phyloP scores from a whole-genome alignment of 2,329 filamentous ascomycete genomes.

The Chaetomiaceae sp. region DNA sequence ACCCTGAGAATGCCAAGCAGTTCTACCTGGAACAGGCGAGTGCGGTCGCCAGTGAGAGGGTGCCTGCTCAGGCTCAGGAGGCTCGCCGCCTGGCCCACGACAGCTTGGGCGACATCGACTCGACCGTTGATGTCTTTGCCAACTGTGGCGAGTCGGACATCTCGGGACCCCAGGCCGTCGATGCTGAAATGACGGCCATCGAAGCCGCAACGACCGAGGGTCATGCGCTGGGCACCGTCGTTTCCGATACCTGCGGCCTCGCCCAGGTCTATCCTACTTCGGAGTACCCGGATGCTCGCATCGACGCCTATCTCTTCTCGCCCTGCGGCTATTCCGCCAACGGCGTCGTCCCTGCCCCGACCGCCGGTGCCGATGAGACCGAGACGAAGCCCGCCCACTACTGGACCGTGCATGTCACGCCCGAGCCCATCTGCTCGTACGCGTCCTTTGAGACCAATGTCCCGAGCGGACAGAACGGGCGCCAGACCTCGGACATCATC shows the following conservation, averaged over 20 bases:
- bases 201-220: slow-evolving; percentile 86
- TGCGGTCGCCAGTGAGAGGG: slow-evolving; percentile 79
- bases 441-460: slow-evolving; percentile 99
- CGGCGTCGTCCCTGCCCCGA: slow-evolving; percentile 79
- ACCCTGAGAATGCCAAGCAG: slow-evolving; percentile 63
- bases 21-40: slow-evolving; percentile 71
- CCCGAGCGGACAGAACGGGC: slow-evolving; percentile 78
- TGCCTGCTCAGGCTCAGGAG: slow-evolving; percentile 61
- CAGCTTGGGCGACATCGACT: slow-evolving; percentile 52
- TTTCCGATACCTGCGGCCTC: slow-evolving; percentile 84
- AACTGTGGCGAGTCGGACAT: slow-evolving; percentile 49
- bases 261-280: slow-evolving; percentile 81
- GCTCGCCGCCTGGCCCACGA: slow-evolving; percentile 56
- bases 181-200: slow-evolving; percentile 42
- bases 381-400: slow-evolving; percentile 66
- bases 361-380: slow-evolving; percentile 42
- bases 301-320: slow-evolving; percentile 94
- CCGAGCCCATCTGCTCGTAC: slow-evolving; percentile 94
- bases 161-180: slow-evolving; percentile 52
- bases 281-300: slow-evolving; percentile 85
- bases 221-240: slow-evolving; percentile 85
- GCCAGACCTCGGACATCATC: slow-evolving; percentile 84
- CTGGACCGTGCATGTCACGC: slow-evolving; percentile 97
- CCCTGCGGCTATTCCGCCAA: slow-evolving; percentile 98
- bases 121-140: slow-evolving; percentile 74